Percentiles rank a stretch among this genome's conserved stretches.
Evolutionary conservation across 176 grass and related monocot species (phyloP).

Genomic region (Triticum aestivum): DNA sequence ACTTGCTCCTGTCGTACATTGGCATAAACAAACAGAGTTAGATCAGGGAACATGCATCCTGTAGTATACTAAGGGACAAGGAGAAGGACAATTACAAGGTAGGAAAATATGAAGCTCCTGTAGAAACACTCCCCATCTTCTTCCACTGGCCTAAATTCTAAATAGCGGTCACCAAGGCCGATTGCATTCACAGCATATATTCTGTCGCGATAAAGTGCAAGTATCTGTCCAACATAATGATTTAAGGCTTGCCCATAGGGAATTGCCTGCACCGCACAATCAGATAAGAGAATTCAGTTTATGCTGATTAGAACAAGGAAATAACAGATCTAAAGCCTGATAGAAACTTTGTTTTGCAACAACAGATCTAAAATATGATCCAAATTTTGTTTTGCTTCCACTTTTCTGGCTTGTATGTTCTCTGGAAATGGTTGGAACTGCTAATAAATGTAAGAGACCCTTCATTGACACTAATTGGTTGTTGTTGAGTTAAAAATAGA

Average conservation of each 20-base stretch:
- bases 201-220: too few relatives aligned
- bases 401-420: not conserved
- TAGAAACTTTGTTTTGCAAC: not conserved
- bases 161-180: not conserved
- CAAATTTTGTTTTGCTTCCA: not conserved
- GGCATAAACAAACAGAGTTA: conserved; percentile 7
- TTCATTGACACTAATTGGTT: not conserved
- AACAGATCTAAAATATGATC: conserved; percentile 1
- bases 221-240: not conserved
- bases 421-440: conserved; percentile 16
- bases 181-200: not conserved
- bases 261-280: conserved; percentile 23
- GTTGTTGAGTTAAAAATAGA: not conserved
- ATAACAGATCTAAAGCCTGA: not conserved
- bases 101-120: conserved; percentile 46
- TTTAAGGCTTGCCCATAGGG: not conserved
- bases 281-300: not conserved
- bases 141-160: conserved; percentile 16
- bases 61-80: not conserved
- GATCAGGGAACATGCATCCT: not conserved
- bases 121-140: conserved; percentile 46
- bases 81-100: conserved; percentile 31
- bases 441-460: not conserved
- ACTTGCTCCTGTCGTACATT: conserved; percentile 39
- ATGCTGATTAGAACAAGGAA: conserved; percentile 1